Evolutionary conservation across 306 rosid genomes (phyloP).

Genomic region (Benincasa hispida): DNA sequence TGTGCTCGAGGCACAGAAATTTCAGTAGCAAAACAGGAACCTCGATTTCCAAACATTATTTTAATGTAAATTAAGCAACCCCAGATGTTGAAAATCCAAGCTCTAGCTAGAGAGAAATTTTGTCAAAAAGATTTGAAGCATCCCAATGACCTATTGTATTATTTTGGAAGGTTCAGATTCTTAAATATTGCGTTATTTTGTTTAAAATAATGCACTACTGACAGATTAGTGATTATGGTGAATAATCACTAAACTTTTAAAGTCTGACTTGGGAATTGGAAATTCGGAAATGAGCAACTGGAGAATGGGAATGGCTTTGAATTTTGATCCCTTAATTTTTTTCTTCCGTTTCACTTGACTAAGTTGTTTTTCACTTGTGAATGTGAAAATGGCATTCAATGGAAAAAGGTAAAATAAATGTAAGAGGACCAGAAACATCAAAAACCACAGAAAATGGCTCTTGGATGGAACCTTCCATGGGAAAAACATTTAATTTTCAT

Average conservation of each 20-base stretch:
- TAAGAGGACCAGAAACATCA: neutral
- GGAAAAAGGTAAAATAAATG: neutral
- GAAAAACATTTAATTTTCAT: neutral
- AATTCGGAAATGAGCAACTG: neutral
- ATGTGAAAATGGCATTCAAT: neutral
- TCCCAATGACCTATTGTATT: slow-evolving; percentile 2
- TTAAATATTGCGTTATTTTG: neutral
- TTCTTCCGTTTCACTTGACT: neutral
- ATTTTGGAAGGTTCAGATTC: slow-evolving; percentile 13
- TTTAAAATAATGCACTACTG: neutral
- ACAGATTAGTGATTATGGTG: slow-evolving; percentile 7
- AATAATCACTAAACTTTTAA: slow-evolving; percentile 4
- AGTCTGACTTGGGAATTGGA: slow-evolving; percentile 2
- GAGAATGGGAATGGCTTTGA: neutral
- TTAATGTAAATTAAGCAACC: slow-evolving; percentile 7
- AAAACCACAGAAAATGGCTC: neutral
- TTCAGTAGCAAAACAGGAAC: neutral
- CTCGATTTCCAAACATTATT: slow-evolving; percentile 6
- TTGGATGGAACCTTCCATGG: slow-evolving; percentile 2
- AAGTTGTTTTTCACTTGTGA: neutral
- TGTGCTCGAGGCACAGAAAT: slow-evolving; percentile 15
- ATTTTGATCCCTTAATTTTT: neutral
- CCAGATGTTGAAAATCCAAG: slow-evolving; percentile 8
- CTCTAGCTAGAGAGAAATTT: neutral
- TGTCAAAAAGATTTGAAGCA: slow-evolving; percentile 4